A percentile compares a stretch with the other conserved stretches of the same genome.
Conservation (phyloP, 1,284 basidiomycete genomes). For the Naganishia sp. region DNA sequence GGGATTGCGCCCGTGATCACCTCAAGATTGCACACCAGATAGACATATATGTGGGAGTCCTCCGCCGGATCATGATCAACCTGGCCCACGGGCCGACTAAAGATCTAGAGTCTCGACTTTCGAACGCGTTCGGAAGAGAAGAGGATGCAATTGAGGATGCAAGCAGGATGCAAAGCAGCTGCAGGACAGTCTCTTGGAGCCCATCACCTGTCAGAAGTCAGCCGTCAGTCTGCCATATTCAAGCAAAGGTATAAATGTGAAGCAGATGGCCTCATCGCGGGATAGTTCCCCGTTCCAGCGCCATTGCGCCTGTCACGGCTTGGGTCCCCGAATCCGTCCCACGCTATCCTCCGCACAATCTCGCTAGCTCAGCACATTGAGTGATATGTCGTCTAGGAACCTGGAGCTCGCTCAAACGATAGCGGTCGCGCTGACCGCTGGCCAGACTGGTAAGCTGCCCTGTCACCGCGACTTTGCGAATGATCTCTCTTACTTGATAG, state of each 20-base stretch:
- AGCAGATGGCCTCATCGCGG: not conserved
- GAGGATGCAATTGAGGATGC: not conserved
- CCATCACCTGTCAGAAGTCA: not conserved
- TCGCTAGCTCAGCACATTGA: not conserved
- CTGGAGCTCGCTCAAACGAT: conserved; percentile 5
- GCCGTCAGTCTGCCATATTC: not conserved
- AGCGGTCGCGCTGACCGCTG: conserved; percentile 1
- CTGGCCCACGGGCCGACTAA: too few species aligned
- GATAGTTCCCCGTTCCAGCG: too few species aligned
- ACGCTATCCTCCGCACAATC: not conserved
- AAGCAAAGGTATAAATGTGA: not conserved
- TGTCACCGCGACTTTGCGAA: not conserved
- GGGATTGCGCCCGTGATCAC: too few species aligned
- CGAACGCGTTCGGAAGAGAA: conserved; percentile 3
- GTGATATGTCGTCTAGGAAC: not conserved
- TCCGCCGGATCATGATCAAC: too few species aligned
- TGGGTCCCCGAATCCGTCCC: too few species aligned
- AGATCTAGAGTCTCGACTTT: too few species aligned
- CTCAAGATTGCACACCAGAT: too few species aligned
- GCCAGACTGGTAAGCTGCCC: not conserved
- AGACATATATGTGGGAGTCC: too few species aligned
- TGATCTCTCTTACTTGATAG: not conserved
- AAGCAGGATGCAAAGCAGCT: not conserved
- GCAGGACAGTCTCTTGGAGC: not conserved
- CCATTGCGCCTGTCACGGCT: too few species aligned